Evolutionary conservation across 176 grass and related monocot genomes (phyloP), one percentile per base, ranked within the genome.

Genomic region (Panicum miliaceum): DNA sequence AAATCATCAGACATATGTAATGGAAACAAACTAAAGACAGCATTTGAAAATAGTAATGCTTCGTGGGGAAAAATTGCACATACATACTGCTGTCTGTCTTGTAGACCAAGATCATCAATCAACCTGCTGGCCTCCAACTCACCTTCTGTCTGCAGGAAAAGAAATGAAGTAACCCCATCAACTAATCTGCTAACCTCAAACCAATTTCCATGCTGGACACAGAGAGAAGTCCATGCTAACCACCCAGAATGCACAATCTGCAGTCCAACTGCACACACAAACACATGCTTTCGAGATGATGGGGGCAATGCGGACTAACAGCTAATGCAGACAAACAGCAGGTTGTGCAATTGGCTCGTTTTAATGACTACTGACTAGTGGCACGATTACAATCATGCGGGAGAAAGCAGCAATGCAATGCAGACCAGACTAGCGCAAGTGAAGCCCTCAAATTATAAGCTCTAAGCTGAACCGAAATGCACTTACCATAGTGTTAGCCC

Each of bases 401-500:
- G 47, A 35, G 35, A 25, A 75, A 63, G 35, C 6, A 63, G 35
- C 51, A 22, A 68, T 11, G 35, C 51, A 22, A 68, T 11, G 53
- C 71, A 77, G 35, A 15, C 0, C 63, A 77, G 35, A 15, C 0
- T n/a, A n/a, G 7, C 29, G 22, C 66, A 64, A 54, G 19, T 41
- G 46, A 19, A n/a, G 11, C 43, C 27, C 26, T 14, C 35, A 43
- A 64, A 67, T 6, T 38, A 43, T 18, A 53, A 20, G 18, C 40
- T 38, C 43, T 18, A 53, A 20, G 18, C 40, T 47, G 16, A 52
- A 81, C 20, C 7, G 37, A 63, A 76, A 38, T 19, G 59, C 27
- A 50, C 85, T 92, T 84, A 99, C 96, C 96, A 99, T 96, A 50
- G 93, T 99, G 83, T 99, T 99, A 64, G 96, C 93, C 57, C 96